These are phyloP conservation scores for Elaeagnus macrophylla DNA, from an alignment of 306 rosid species.

Conservation along the genomic window DNA sequence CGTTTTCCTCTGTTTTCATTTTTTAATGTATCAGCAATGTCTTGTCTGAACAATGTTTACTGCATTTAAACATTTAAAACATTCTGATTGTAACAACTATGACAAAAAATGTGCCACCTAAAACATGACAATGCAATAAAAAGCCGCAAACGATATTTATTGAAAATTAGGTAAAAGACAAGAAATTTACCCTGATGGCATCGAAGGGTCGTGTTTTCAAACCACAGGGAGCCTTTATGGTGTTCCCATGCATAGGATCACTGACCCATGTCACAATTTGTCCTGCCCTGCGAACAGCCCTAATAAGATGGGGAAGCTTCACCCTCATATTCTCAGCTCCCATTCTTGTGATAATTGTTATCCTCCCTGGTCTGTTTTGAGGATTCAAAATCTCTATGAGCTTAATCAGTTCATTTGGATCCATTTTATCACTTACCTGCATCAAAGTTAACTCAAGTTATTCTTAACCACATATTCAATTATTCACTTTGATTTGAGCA, in stretches of 20 bases:
- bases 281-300: constrained; percentile 32
- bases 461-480: no score
- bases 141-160: no score
- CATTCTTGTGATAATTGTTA: constrained; percentile 32
- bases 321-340: constrained; percentile 39
- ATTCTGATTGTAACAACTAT: no score
- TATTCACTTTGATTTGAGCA: no score
- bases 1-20: no score
- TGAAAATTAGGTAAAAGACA: no score
- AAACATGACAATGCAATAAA: no score
- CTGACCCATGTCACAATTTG: constrained; percentile 37
- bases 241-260: constrained; percentile 39
- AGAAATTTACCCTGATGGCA: constrained; percentile 29
- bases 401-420: constrained; percentile 31
- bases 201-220: constrained; percentile 35
- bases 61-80: no score
- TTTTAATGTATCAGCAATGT: no score
- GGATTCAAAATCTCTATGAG: constrained; percentile 35
- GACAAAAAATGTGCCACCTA: no score
- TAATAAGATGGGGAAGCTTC: constrained; percentile 36
- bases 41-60: no score
- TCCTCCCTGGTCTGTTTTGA: constrained; percentile 30
- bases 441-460: constrained; percentile 4
- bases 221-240: constrained; percentile 39
- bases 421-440: constrained; percentile 41